phyloP scores from a whole-genome alignment of 2,329 filamentous ascomycete species.

The Aureobasidium sp. region DNA sequence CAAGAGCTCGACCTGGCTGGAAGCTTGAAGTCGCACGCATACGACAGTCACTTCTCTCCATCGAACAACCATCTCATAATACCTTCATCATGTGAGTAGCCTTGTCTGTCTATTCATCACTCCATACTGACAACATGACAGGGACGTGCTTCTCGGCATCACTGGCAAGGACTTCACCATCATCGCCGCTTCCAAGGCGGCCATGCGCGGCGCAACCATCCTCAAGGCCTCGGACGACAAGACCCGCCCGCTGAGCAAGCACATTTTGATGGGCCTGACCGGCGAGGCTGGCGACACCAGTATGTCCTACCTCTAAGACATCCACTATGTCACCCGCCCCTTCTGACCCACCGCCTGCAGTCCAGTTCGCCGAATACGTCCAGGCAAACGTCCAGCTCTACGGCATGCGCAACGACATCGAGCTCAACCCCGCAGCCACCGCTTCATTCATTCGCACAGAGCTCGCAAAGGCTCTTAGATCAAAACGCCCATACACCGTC shows the following conservation, averaged over 20 bases:
- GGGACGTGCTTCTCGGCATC: slow-evolving; percentile 97
- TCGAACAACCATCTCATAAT: background rate
- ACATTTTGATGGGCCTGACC: slow-evolving; percentile 90
- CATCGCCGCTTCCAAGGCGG: slow-evolving; percentile 93
- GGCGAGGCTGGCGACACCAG: slow-evolving; percentile 94
- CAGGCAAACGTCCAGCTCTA: slow-evolving; percentile 98
- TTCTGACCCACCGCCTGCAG: slow-evolving; percentile 38
- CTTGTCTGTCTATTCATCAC: slow-evolving; percentile 18
- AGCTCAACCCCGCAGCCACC: slow-evolving; percentile 80
- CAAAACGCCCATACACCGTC: slow-evolving; percentile 89
- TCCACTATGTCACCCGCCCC: background rate
- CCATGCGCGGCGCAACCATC: slow-evolving; percentile 94
- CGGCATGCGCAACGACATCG: slow-evolving; percentile 93
- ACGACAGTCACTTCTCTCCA: background rate
- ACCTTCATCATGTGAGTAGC: slow-evolving; percentile 9
- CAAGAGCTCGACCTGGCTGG: slow-evolving; percentile 1
- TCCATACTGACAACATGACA: slow-evolving; percentile 43
- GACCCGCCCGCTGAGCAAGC: slow-evolving; percentile 83
- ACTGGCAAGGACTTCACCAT: slow-evolving; percentile 99
- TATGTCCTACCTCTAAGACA: slow-evolving; percentile 33
- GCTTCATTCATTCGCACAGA: slow-evolving; percentile 91
- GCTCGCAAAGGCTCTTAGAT: slow-evolving; percentile 82
- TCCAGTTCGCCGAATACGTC: slow-evolving; percentile 99
- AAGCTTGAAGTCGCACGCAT: background rate
- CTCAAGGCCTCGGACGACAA: slow-evolving; percentile 96